Conservation (phyloP, 2,329 filamentous ascomycete genomes). For the Cladorrhinum sp. region DNA sequence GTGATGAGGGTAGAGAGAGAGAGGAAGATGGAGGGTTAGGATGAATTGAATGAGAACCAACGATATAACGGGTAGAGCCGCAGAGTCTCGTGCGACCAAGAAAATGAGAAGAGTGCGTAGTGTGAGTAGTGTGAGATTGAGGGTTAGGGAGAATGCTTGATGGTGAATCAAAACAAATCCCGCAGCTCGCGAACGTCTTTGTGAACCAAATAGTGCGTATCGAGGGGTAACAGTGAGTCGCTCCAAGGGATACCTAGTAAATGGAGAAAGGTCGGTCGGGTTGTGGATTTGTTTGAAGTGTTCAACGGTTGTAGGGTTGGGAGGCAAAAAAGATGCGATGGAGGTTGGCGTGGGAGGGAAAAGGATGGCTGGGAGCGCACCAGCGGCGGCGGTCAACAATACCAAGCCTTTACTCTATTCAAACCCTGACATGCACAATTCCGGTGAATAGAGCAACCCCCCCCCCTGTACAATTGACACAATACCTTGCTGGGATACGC, state of each 20-base stretch:
- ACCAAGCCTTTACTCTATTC: neutral
- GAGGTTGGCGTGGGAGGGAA: conserved; percentile 17
- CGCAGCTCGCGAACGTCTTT: conserved; percentile 12
- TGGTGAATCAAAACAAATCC: conserved; percentile 18
- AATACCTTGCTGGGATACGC: neutral
- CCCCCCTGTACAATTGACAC: no score
- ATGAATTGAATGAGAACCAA: neutral
- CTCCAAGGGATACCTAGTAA: conserved; percentile 13
- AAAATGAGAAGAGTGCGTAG: no score
- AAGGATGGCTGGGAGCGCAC: conserved; percentile 10
- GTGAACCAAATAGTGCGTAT: neutral
- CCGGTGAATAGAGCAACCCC: no score
- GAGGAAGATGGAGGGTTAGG: neutral
- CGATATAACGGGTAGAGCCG: neutral
- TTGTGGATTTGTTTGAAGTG: neutral
- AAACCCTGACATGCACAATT: neutral
- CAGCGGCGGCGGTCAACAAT: neutral
- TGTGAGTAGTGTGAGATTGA: no score
- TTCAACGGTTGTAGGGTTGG: neutral
- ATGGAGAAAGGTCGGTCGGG: neutral
- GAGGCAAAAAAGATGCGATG: conserved; percentile 7
- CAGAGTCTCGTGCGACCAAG: neutral
- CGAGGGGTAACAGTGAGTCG: conserved; percentile 15
- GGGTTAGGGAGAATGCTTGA: neutral
- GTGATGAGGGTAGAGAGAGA: neutral